These are phyloP conservation scores for Solanum phureja DNA, from an alignment of 257 asterid species.

Conservation along the genomic window DNA sequence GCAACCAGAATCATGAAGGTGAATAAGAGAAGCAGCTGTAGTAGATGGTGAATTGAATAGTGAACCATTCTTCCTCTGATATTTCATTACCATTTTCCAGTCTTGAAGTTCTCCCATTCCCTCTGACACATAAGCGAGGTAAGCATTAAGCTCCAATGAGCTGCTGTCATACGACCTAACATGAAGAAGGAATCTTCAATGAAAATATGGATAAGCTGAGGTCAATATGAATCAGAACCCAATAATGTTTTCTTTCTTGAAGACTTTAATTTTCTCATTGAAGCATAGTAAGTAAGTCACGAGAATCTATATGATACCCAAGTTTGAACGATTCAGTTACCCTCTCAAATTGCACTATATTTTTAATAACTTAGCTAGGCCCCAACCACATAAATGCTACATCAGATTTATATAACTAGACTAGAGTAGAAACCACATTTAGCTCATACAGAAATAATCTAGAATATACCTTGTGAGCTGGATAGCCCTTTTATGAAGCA, in stretches of 20 bases:
- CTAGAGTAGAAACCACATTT: not conserved
- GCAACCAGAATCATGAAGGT: conserved; percentile 40
- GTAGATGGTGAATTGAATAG: conserved; percentile 86
- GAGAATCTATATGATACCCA: not conserved
- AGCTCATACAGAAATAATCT: not conserved
- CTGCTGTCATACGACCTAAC: conserved; percentile 32
- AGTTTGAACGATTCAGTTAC: not conserved
- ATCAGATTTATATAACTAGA: not conserved
- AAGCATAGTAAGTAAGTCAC: not conserved
- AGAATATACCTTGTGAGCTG: conserved; percentile 60
- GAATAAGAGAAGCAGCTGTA: conserved; percentile 69
- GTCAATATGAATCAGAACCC: not conserved
- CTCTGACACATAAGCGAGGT: conserved; percentile 63
- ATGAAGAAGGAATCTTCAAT: not conserved
- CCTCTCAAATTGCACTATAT: not conserved
- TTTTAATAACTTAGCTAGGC: not conserved
- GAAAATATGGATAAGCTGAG: not conserved
- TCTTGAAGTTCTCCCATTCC: conserved; percentile 50
- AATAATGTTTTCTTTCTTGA: not conserved
- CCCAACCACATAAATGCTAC: not conserved
- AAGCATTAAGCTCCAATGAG: conserved; percentile 35
- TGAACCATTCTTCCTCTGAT: conserved; percentile 75
- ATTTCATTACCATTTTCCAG: conserved; percentile 55
- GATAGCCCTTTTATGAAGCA: conserved; percentile 46
- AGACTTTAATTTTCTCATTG: not conserved